Conservation (phyloP, 495 filamentous ascomycete genomes). For the Sordaria brevicollis region DNA sequence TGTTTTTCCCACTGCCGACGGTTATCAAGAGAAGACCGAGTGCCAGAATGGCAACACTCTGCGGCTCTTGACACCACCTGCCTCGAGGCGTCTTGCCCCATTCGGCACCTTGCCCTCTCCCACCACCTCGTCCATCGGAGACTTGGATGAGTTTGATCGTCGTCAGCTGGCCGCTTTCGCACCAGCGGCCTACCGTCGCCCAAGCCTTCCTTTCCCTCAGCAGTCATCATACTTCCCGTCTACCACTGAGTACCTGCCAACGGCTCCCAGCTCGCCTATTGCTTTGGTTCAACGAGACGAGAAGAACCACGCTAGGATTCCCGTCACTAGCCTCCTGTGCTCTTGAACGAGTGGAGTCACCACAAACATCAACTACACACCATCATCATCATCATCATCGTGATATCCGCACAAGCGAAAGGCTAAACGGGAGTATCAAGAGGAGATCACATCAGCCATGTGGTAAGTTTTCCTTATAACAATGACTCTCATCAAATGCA, state of each 20-base stretch:
- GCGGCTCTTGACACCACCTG: neutral
- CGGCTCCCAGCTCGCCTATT: conserved; percentile 23
- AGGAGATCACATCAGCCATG: neutral
- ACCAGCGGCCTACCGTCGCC: neutral
- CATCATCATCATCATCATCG: neutral
- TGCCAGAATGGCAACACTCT: neutral
- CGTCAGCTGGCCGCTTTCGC: neutral
- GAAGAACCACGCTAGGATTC: neutral
- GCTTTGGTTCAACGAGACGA: neutral
- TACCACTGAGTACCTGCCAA: conserved; percentile 17
- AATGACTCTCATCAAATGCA: neutral
- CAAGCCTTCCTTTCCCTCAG: neutral
- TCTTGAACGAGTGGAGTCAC: neutral
- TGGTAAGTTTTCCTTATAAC: neutral
- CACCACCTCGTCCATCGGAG: neutral
- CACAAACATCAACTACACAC: neutral
- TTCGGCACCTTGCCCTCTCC: neutral
- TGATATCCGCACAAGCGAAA: neutral
- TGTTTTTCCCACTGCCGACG: neutral
- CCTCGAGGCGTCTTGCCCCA: neutral
- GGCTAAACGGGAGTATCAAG: neutral
- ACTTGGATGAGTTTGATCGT: neutral
- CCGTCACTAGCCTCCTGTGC: neutral
- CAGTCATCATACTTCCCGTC: conserved; percentile 4
- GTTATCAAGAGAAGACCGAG: neutral